Evolutionary conservation across 2,329 filamentous ascomycete species (phyloP).

Genomic region (Cryphonectria parasitica): DNA sequence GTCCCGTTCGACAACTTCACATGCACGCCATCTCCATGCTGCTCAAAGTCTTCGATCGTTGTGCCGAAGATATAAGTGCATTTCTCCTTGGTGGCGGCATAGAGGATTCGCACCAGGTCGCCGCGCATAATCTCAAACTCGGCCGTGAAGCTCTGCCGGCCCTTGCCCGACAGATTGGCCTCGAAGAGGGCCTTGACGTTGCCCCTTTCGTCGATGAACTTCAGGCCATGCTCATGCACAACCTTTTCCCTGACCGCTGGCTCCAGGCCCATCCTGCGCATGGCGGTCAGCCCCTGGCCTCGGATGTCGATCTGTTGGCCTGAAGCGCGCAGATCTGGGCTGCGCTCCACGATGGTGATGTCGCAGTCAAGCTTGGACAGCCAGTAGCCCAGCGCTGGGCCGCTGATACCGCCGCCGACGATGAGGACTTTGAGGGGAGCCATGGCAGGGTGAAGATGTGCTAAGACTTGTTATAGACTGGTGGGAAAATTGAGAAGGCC

Average conservation of each 20-base stretch:
- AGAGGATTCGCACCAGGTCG: constrained; percentile 56
- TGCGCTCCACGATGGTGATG: constrained; percentile 51
- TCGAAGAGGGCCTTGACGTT: constrained; percentile 44
- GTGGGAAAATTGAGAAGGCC: neutral
- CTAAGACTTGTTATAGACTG: neutral
- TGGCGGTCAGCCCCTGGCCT: constrained; percentile 37
- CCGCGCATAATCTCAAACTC: constrained; percentile 66
- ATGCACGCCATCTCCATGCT: constrained; percentile 34
- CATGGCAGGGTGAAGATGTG: constrained; percentile 29
- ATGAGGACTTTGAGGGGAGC: constrained; percentile 51
- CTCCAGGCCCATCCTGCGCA: constrained; percentile 36
- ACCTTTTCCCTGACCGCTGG: constrained; percentile 41
- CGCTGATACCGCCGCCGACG: constrained; percentile 50
- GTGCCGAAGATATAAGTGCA: constrained; percentile 37
- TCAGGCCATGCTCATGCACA: constrained; percentile 53
- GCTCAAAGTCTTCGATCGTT: constrained; percentile 35
- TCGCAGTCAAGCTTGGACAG: constrained; percentile 43
- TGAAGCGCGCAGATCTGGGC: constrained; percentile 40
- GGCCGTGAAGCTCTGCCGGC: constrained; percentile 50
- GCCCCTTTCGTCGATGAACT: constrained; percentile 48
- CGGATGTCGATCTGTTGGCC: constrained; percentile 54
- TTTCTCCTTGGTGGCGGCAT: constrained; percentile 42
- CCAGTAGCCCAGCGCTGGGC: constrained; percentile 47
- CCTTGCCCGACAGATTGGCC: constrained; percentile 46
- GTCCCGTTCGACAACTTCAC: constrained; percentile 48